Evolutionary conservation across 148 eudicot species (phyloP), one percentile per base, ranked within the genome.

Genomic region (Vaccinium corymbosum): DNA sequence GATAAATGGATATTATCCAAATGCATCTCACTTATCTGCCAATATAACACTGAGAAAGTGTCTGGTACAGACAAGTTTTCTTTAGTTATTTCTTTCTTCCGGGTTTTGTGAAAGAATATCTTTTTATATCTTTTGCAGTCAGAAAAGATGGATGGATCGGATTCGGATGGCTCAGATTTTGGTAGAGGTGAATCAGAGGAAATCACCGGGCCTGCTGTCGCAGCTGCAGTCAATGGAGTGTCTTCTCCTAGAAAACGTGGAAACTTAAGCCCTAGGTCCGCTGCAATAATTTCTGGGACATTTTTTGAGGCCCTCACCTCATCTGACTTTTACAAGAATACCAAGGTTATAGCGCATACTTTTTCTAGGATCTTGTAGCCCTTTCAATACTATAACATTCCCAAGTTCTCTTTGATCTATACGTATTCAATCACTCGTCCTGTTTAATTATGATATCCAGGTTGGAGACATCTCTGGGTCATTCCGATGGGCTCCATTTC

Each of bases 401-500:
- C 0, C 50, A 20, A 14, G 20, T 29, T 19, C 32, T 9, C 1
- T 70, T 82, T 48, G n/a, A 82, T 29, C 3, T 46, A 10, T 9
- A 51, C 10, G 13, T n/a, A 1, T 53, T 20, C 29, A n/a, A 76
- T 15, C 11, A 25, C 68, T 50, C 52, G 42, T 49, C 73, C 27
- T 25, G 42, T 53, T 35, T 83, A 42, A 82, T 29, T 1, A 76
- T 51, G 73, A 1, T 83, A 32, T 57, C 79, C 91, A 96, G 98
- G 98, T 96, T 79, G 87, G 88, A 77, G 98, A 96, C 70, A 92
- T 96, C 78, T 92, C 99, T 25, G 99, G 99, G 75, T 84, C 98
- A 82, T 96, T 93, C 79, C 91, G 99, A 12, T 96, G 99, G 99
- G 98, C 99, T 83, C 99, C 99, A 50, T 96, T 96, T 86, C 98